These are phyloP conservation scores for Cryphonectria parasitica DNA, from an alignment of 2,329 filamentous ascomycete genomes.

Conservation along the genomic window DNA sequence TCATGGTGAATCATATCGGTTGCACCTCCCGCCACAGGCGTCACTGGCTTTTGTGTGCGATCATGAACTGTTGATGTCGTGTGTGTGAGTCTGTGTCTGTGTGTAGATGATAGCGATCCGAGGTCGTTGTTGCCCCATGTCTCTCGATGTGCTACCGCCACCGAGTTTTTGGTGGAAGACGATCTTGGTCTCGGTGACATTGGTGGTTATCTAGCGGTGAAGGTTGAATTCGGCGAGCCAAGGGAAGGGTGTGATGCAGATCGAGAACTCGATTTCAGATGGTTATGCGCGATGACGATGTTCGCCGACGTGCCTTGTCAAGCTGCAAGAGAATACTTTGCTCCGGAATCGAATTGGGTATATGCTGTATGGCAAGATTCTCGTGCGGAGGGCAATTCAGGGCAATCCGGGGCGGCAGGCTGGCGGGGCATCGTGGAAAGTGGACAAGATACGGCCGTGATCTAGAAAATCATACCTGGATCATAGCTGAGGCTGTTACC, in stretches of 20 bases:
- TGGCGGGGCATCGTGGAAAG: not conserved
- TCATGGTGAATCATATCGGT: not conserved
- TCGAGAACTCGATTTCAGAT: not conserved
- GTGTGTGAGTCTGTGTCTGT: not conserved
- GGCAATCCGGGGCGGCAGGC: not conserved
- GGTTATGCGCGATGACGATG: constrained; percentile 3
- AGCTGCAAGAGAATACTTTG: not conserved
- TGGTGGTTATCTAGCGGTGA: not conserved
- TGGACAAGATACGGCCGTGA: not conserved
- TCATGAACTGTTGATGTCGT: not conserved
- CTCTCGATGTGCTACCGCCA: not conserved
- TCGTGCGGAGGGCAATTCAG: not conserved
- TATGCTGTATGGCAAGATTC: not conserved
- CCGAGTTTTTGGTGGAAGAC: not conserved
- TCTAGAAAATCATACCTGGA: not conserved
- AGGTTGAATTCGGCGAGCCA: not conserved
- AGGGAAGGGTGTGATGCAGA: not conserved
- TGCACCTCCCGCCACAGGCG: not conserved
- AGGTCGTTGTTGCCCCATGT: not conserved
- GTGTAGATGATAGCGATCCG: not conserved
- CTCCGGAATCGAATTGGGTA: not conserved
- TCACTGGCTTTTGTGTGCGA: not conserved
- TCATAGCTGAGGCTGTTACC: not conserved
- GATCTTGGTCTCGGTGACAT: not conserved
- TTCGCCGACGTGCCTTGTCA: not conserved